Percentiles rank a stretch among this genome's conserved stretches.
Evolutionary conservation across 1,139 yeast species (phyloP).

Genomic region (Groenewaldozyma auringiensis): DNA sequence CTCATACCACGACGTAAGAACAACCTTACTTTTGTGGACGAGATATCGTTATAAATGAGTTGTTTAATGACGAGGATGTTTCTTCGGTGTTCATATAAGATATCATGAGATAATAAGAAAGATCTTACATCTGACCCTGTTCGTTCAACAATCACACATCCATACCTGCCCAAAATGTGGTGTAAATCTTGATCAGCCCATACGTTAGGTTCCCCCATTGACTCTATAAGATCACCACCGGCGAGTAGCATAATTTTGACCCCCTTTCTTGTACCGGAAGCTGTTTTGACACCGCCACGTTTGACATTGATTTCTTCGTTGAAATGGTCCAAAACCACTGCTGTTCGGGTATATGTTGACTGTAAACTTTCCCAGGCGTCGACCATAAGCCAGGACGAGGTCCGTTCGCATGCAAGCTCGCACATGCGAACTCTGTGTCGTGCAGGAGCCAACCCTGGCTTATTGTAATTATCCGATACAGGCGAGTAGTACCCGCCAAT

Average conservation of each 20-base stretch:
- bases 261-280: slow-evolving; percentile 70
- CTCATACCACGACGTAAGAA: slow-evolving; percentile 94
- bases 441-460: slow-evolving; percentile 86
- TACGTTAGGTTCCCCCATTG: slow-evolving; percentile 99
- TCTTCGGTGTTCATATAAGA: slow-evolving; percentile 92
- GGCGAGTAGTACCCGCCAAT: slow-evolving; percentile 98
- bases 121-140: slow-evolving; percentile 95
- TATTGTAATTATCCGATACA: slow-evolving; percentile 86
- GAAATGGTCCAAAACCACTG: slow-evolving; percentile 91
- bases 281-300: slow-evolving; percentile 74
- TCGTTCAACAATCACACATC: slow-evolving; percentile 92
- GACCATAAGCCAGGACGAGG: slow-evolving; percentile 96
- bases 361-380: slow-evolving; percentile 99
- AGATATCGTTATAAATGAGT: slow-evolving; percentile 89
- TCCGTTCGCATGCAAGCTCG: slow-evolving; percentile 94
- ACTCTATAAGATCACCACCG: slow-evolving; percentile 94
- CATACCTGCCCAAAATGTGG: slow-evolving; percentile 90
- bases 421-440: slow-evolving; percentile 94
- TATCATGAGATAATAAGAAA: slow-evolving; percentile 84
- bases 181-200: slow-evolving; percentile 97
- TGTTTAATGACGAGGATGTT: slow-evolving; percentile 93
- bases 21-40: slow-evolving; percentile 87
- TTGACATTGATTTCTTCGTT: slow-evolving; percentile 89
- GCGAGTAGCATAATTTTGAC: slow-evolving; percentile 94
- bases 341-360: slow-evolving; percentile 86